Percentiles rank a stretch among this genome's conserved stretches.
phyloP scores from a whole-genome alignment of 108 stramenopile species.

The Fragilaria crotonensis region DNA sequence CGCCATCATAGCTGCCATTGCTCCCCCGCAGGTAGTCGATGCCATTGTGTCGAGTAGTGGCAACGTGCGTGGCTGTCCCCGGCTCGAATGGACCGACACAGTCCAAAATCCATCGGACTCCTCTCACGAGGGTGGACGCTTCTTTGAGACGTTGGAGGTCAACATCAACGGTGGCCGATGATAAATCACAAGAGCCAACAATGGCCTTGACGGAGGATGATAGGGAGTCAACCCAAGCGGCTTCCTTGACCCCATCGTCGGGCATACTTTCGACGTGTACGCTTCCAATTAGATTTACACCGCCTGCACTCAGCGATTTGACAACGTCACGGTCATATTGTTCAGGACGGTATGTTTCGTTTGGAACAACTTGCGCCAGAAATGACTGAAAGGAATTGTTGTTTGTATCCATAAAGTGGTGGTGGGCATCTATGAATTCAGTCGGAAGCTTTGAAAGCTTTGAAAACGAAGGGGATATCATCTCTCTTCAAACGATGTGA shows the following conservation, averaged over 20 bases:
- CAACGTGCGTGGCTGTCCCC: constrained; percentile 56
- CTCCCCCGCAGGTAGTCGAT: constrained; percentile 49
- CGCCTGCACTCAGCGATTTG: constrained; percentile 22
- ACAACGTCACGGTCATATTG: constrained; percentile 53
- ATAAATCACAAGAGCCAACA: constrained; percentile 63
- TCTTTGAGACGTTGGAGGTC: constrained; percentile 27
- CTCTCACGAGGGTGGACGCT: constrained; percentile 25
- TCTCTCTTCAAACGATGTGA: too few species aligned
- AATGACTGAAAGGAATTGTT: constrained; percentile 41
- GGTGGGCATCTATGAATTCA: constrained; percentile 66
- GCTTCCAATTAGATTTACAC: constrained; percentile 31
- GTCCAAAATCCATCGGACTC: constrained; percentile 77
- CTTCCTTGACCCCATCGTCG: constrained; percentile 55
- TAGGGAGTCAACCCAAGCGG: constrained; percentile 43
- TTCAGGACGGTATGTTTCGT: constrained; percentile 35
- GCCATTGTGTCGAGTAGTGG: constrained; percentile 55
- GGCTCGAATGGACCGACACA: constrained; percentile 48
- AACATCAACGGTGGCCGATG: constrained; percentile 31
- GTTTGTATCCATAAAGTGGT: constrained; percentile 69
- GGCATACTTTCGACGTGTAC: constrained; percentile 79
- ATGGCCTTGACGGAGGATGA: constrained; percentile 36
- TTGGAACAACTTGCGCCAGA: constrained; percentile 24
- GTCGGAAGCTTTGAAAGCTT: constrained; percentile 28
- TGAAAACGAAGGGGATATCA: too few species aligned
- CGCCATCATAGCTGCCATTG: constrained; percentile 24